A percentile compares a stretch with the other conserved stretches of the same genome.
phyloP scores from a whole-genome alignment of 495 filamentous ascomycete species.

The Aspergillus ostianus region DNA sequence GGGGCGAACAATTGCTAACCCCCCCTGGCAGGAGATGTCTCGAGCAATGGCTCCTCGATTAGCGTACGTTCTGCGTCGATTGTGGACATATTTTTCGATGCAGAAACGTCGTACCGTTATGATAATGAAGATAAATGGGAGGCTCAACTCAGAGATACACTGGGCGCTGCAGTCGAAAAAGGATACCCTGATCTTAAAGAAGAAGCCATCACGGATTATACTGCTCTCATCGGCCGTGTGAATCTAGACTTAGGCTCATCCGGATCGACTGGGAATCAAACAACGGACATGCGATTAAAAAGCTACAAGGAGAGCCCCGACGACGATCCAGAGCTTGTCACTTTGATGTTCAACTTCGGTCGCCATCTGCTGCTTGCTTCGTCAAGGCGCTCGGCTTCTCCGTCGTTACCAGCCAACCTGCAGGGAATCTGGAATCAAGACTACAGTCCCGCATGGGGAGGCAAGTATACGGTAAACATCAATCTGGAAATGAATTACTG shows the following conservation, averaged over 20 bases:
- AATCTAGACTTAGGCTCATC: conserved; percentile 19
- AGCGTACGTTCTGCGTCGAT: conserved; percentile 5
- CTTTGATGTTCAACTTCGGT: conserved; percentile 40
- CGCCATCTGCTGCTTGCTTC: conserved; percentile 37
- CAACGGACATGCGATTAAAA: conserved; percentile 19
- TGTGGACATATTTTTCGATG: conserved; percentile 18
- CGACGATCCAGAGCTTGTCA: conserved; percentile 27
- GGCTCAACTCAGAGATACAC: conserved; percentile 4
- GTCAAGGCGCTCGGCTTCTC: conserved; percentile 22
- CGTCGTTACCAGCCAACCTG: conserved; percentile 45
- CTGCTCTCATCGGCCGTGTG: conserved; percentile 15
- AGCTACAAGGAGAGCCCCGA: conserved; percentile 14
- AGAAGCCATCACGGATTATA: conserved; percentile 20
- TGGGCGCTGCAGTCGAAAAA: conserved; percentile 11
- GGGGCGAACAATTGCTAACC: neutral
- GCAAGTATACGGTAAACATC: conserved; percentile 53
- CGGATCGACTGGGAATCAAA: conserved; percentile 10
- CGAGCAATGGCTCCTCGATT: neutral
- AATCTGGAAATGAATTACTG: conserved; percentile 57
- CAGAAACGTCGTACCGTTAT: conserved; percentile 17
- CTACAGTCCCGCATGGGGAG: conserved; percentile 43
- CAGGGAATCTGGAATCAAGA: conserved; percentile 52
- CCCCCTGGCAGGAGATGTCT: neutral
- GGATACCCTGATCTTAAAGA: conserved; percentile 9
- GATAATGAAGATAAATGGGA: neutral